Percentiles rank a stretch among this genome's conserved stretches.
Evolutionary conservation across 306 rosid genomes (phyloP).

Genomic region (Arachis stenosperma): DNA sequence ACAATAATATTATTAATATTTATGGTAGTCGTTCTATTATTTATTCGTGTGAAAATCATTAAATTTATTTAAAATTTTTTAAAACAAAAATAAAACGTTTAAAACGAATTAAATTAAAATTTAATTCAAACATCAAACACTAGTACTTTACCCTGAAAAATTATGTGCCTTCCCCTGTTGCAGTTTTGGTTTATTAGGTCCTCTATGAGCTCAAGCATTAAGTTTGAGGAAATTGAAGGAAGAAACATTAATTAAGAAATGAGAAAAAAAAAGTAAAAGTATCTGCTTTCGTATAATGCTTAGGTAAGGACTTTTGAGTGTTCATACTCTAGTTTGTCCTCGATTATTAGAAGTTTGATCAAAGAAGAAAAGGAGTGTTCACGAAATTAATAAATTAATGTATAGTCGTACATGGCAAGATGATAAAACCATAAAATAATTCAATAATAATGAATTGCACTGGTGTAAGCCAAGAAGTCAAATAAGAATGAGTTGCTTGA

Average conservation of each 20-base stretch:
- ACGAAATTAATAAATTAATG: neutral
- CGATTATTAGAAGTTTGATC: constrained; percentile 5
- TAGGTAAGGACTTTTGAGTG: constrained; percentile 1
- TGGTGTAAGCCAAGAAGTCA: constrained; percentile 5
- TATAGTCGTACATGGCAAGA: neutral
- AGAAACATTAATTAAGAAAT: neutral
- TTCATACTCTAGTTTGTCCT: neutral
- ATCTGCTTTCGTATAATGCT: neutral
- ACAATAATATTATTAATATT: too few relatives aligned
- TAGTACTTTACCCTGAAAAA: too few relatives aligned
- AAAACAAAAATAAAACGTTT: too few relatives aligned
- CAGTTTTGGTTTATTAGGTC: neutral
- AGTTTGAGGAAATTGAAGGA: neutral
- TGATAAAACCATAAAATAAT: neutral
- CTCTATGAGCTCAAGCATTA: neutral
- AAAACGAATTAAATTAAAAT: too few relatives aligned
- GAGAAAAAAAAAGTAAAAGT: too few relatives aligned
- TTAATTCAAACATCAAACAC: too few relatives aligned
- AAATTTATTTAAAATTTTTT: too few relatives aligned
- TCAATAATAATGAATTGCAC: neutral
- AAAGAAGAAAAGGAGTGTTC: constrained; percentile 5
- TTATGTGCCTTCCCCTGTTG: neutral
- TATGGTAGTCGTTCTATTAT: too few relatives aligned
- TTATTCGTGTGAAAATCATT: too few relatives aligned
- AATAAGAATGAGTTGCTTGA: constrained; percentile 9